Conservation (phyloP, 1,139 yeast genomes). For the Zygosaccharomyces sapae region DNA sequence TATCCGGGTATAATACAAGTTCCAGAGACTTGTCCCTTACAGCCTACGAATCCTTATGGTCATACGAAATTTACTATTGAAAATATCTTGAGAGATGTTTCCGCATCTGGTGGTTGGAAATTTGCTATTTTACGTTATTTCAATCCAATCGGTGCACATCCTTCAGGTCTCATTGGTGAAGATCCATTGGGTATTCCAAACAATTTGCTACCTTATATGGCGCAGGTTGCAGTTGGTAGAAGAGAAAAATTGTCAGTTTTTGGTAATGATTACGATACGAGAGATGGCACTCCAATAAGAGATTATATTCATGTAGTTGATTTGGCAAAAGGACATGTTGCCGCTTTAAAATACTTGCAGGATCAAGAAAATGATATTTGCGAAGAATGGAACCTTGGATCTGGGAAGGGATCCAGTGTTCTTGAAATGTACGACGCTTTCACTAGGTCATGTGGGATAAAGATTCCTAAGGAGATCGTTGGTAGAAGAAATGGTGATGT, state of each 20-base stretch:
- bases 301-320: constrained; percentile 82
- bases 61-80: constrained; percentile 66
- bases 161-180: constrained; percentile 74
- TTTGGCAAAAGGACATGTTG: constrained; percentile 71
- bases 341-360: constrained; percentile 59
- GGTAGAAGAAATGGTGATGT: constrained; percentile 80
- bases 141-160: constrained; percentile 87
- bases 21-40: constrained; percentile 74
- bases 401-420: constrained; percentile 76
- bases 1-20: constrained; percentile 73
- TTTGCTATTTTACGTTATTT: constrained; percentile 71
- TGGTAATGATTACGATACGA: constrained; percentile 64
- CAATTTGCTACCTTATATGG: constrained; percentile 68
- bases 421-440: constrained; percentile 67
- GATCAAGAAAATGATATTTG: constrained; percentile 45
- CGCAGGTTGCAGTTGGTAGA: constrained; percentile 75
- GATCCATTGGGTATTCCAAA: constrained; percentile 78
- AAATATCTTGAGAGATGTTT: constrained; percentile 55
- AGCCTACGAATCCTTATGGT: constrained; percentile 77
- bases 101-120: constrained; percentile 43
- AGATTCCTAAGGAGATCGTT: constrained; percentile 60
- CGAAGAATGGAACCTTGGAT: constrained; percentile 81
- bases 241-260: constrained; percentile 60
- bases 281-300: constrained; percentile 78
- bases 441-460: constrained; percentile 62